Evolutionary conservation across 129 eudicot species (phyloP), one percentile per base, ranked within the genome.

Genomic region (Lactuca saligna): DNA sequence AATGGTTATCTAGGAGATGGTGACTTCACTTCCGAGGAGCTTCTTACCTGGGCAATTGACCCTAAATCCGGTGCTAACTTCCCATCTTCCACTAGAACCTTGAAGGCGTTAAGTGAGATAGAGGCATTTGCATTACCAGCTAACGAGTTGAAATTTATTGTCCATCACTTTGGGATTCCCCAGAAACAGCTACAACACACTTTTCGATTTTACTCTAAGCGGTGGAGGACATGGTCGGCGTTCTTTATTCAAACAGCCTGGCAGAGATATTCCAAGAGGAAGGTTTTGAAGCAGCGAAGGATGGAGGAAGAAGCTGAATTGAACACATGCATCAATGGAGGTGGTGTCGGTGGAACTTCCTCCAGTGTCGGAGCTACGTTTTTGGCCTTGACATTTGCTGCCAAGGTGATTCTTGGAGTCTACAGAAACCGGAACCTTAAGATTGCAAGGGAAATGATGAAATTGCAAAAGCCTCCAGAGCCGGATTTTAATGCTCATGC

Each of bases 151-250:
- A 91, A 88, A 72, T 91, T 91, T 49, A 91, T 91, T 8, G 94
- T 96, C 34, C 75, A 87, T 66, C 97, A 91, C 74, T 91, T 91
- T 71, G 74, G 97, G 10, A 96, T 91, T 33, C 97, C 88, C 82
- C 86, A 94, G 59, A 62, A 96, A 56, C 94, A 88, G 69, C 94
- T 91, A 12, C 96, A 88, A 65, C 97, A 91, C 85, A 91, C 97
- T 12, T 88, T 91, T 69, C 83, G 97, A 3, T 91, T 91, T 77
- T 88, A 88, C 78, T 91, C 96, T 3, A 93, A 86, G 48, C 97
- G 84, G 62, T 91, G 96, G 97, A 78, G 91, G 71, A 88, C 97
- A 4, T 91, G 97, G 97, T 96, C 91, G 17, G 96, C 97, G 0
- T 86, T 93, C 66, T 91, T 91, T 39, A 84, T 91, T 57, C 97